Conservation (phyloP, 23 red algal genomes). For the Agarophyton chilense region DNA sequence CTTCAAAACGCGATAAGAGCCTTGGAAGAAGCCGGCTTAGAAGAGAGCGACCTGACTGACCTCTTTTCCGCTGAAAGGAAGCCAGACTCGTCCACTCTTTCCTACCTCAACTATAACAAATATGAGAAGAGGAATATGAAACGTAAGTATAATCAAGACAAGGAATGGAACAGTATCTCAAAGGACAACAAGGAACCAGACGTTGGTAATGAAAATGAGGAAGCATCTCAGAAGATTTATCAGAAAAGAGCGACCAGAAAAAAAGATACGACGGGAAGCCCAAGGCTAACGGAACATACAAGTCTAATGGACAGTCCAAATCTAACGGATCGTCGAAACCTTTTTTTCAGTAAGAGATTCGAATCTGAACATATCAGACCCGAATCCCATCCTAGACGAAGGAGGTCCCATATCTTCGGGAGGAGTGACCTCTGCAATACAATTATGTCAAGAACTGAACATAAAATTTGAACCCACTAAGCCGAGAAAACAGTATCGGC, state of each 20-base stretch:
- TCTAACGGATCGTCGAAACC: too few species aligned
- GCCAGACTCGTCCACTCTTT: too few species aligned
- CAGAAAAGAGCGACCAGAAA: too few species aligned
- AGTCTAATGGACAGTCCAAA: too few species aligned
- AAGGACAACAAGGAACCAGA: too few species aligned
- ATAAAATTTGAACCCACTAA: background rate
- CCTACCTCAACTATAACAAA: background rate
- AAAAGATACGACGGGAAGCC: too few species aligned
- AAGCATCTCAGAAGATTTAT: too few species aligned
- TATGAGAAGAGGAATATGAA: too few species aligned
- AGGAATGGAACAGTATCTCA: too few species aligned
- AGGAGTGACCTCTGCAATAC: background rate
- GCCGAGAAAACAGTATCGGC: background rate
- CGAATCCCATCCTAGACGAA: slow-evolving; percentile 20
- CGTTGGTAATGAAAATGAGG: too few species aligned
- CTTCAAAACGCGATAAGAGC: background rate
- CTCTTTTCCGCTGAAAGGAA: background rate
- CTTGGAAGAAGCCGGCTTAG: background rate
- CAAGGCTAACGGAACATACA: background rate
- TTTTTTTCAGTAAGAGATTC: slow-evolving; percentile 10
- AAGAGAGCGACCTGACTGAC: background rate
- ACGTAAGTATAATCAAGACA: too few species aligned
- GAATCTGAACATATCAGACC: background rate
- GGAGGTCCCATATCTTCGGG: background rate
- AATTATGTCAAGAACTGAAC: background rate